A percentile compares a stretch with the other conserved stretches of the same genome.
These are phyloP conservation scores for Periconia digitata DNA, from an alignment of 2,329 filamentous ascomycete genomes.

Conservation along the genomic window DNA sequence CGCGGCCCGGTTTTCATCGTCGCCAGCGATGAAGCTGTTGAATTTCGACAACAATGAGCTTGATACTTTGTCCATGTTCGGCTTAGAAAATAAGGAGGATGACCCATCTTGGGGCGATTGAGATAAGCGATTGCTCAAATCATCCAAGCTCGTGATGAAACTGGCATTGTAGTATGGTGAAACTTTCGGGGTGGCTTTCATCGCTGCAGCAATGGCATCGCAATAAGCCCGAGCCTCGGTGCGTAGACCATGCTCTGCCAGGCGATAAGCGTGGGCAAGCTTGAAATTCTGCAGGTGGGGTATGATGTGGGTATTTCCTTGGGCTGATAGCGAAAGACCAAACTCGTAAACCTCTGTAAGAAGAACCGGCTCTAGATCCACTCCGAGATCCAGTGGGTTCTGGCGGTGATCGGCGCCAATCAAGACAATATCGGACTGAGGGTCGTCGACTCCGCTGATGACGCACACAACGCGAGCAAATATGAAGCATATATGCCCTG, in stretches of 20 bases:
- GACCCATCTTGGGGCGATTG: slow-evolving; percentile 81
- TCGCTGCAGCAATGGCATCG: slow-evolving; percentile 74
- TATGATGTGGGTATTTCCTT: slow-evolving; percentile 55
- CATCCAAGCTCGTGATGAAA: slow-evolving; percentile 76
- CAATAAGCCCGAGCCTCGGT: slow-evolving; percentile 90
- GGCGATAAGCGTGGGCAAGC: slow-evolving; percentile 77
- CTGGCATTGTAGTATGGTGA: slow-evolving; percentile 83
- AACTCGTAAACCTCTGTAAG: slow-evolving; percentile 98
- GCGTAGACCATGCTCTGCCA: slow-evolving; percentile 81
- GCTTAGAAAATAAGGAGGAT: slow-evolving; percentile 89
- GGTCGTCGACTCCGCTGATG: slow-evolving; percentile 83
- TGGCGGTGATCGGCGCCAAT: slow-evolving; percentile 80
- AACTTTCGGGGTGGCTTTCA: slow-evolving; percentile 77
- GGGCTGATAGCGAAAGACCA: slow-evolving; percentile 70
- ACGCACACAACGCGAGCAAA: slow-evolving; percentile 73
- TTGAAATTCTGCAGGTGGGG: slow-evolving; percentile 92
- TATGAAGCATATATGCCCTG: slow-evolving; percentile 90
- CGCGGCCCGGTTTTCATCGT: slow-evolving; percentile 71
- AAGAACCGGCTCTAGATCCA: slow-evolving; percentile 82
- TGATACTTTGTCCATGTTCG: slow-evolving; percentile 93
- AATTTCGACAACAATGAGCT: slow-evolving; percentile 89
- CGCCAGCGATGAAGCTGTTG: slow-evolving; percentile 93
- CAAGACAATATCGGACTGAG: slow-evolving; percentile 75
- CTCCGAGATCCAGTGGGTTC: slow-evolving; percentile 69
- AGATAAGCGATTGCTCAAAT: slow-evolving; percentile 79